A percentile compares a stretch with the other conserved stretches of the same genome.
Evolutionary conservation across 73 alveolate species (phyloP).

Genomic region (Symbiodinium natans): DNA sequence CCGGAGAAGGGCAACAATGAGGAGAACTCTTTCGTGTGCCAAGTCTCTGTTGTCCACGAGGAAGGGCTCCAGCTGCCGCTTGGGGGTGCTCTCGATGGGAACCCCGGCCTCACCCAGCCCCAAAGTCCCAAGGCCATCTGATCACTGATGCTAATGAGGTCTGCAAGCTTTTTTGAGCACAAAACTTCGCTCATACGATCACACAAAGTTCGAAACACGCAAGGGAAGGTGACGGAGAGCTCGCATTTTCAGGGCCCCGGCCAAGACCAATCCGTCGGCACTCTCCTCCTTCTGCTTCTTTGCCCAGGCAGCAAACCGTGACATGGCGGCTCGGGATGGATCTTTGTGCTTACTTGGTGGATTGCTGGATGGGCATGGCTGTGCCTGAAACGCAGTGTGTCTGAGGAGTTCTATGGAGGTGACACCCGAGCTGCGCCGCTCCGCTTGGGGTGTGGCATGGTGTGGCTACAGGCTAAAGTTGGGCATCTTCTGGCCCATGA

Average conservation of each 20-base stretch:
- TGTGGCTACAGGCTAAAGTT: too few species aligned
- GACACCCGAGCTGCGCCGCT: too few species aligned
- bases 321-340: conserved; percentile 15
- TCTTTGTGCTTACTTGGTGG: too few species aligned
- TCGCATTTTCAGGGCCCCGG: neutral
- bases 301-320: conserved; percentile 83
- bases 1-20: too few species aligned
- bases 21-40: neutral
- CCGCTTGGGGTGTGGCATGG: too few species aligned
- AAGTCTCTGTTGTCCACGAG: conserved; percentile 70
- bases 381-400: too few species aligned
- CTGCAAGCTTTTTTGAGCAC: too few species aligned
- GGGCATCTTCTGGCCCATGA: too few species aligned
- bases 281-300: neutral
- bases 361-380: too few species aligned
- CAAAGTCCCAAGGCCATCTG: neutral
- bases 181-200: too few species aligned
- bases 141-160: too few species aligned
- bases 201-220: neutral
- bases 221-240: neutral
- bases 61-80: conserved; percentile 23
- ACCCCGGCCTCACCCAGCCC: conserved; percentile 32
- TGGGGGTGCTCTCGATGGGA: conserved; percentile 43
- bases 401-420: neutral
- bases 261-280: neutral